Percentiles rank a stretch among this genome's conserved stretches.
These are phyloP conservation scores for Lomentospora prolificans DNA, from an alignment of 2,329 filamentous ascomycete genomes.

Conservation along the genomic window DNA sequence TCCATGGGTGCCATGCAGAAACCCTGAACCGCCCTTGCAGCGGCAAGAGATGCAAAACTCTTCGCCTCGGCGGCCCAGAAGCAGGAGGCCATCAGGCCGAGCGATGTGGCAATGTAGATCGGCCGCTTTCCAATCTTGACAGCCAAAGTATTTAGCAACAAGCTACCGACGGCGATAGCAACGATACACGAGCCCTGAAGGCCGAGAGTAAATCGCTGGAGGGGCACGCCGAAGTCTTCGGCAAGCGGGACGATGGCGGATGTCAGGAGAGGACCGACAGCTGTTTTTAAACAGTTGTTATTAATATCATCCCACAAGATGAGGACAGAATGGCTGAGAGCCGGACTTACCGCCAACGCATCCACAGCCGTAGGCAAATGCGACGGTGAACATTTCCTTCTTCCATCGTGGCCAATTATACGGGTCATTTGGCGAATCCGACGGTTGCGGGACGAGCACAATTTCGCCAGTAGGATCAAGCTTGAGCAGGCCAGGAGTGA, in stretches of 20 bases:
- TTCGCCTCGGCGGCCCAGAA: conserved; percentile 23
- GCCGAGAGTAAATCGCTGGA: conserved; percentile 23
- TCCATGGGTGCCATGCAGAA: conserved; percentile 29
- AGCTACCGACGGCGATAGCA: conserved; percentile 23
- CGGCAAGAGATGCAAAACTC: conserved; percentile 21
- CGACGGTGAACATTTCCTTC: conserved; percentile 25
- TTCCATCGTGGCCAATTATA: conserved; percentile 32
- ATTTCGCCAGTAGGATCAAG: conserved; percentile 19
- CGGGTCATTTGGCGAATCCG: conserved; percentile 35
- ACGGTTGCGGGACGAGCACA: conserved; percentile 39
- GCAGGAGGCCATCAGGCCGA: conserved; percentile 23
- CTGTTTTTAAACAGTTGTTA: conserved; percentile 14
- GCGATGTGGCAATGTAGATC: conserved; percentile 22
- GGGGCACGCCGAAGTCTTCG: conserved; percentile 19
- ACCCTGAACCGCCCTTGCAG: conserved; percentile 22
- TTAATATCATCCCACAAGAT: not conserved
- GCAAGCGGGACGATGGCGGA: conserved; percentile 25
- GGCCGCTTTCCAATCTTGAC: conserved; percentile 28
- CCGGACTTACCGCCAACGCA: conserved; percentile 27
- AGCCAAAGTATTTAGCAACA: conserved; percentile 24
- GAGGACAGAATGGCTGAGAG: not conserved
- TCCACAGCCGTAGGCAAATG: conserved; percentile 27
- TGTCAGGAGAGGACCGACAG: conserved; percentile 26
- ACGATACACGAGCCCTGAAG: conserved; percentile 25
- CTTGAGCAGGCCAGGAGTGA: conserved; percentile 15